Base-by-base conservation (phyloP, 176 grass and related monocot genomes). In the Secale cereale region DNA sequence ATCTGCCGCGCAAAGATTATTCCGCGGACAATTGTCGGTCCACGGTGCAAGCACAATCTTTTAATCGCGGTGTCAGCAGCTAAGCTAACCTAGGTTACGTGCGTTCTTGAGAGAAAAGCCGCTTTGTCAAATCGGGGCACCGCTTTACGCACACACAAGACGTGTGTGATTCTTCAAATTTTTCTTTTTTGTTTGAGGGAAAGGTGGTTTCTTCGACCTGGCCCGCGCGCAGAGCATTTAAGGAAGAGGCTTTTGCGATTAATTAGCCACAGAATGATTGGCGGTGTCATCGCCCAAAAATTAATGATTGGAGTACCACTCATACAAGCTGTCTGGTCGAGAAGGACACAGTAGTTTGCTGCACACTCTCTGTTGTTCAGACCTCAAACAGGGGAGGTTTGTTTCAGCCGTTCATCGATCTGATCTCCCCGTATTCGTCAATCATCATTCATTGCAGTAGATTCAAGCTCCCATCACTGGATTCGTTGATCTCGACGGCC, bases 71-170 rank as follows among this genome's bases (percentile, higher is more conserved):
- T 40, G 39, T 83, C 83, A 89, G 82, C 77, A 29, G 77, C 69
- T 68, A 85, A 81, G 35, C 54, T 57, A 52, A 52, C 48, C 16
- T 63, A 80, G 17, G 87, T 65, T 57, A 10, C 35, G 15, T 43
- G 13, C 8, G n/a, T 74, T 78, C 65, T 81, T 78, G 40, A 32
- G 28, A 66, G 56, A 64, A 20, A 56, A 74, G 27, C 23, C 4
- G 10, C 60, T 11, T 15, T 7, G 36, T 56, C 52, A 25, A 73
- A 73, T 73, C 59, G 0, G 45, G 65, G 5, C 17, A 10, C 29
- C 65, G 32, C 75, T 79, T 73, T 57, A 66, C 3, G 41, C 87
- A 37, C 3, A 37, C 3, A 62, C 8, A 62, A 65, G 14, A 31
- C 62, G 67, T 81, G 52, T 15, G 52, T 19, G n/a, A 28, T 88